Percentiles rank a stretch among this genome's conserved stretches.
phyloP scores from a whole-genome alignment of 805 yeast genomes.

The Wickerhamomyces ciferrii region DNA sequence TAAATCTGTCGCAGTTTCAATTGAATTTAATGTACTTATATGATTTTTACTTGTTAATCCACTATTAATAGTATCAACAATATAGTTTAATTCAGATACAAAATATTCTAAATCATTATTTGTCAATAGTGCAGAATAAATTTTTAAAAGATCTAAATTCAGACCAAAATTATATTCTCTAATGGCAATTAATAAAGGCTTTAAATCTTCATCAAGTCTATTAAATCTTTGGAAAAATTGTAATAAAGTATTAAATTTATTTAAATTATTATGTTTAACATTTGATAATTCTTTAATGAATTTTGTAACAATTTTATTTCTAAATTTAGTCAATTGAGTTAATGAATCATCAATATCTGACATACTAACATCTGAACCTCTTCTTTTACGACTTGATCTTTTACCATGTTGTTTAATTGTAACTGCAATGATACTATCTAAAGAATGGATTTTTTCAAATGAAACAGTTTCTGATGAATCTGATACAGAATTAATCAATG shows the following conservation, averaged over 20 bases:
- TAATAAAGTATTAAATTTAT: slow-evolving; percentile 17
- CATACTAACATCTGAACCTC: slow-evolving; percentile 37
- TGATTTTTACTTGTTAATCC: slow-evolving; percentile 31
- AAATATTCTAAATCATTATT: slow-evolving; percentile 26
- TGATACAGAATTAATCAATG: slow-evolving; percentile 28
- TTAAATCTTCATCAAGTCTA: slow-evolving; percentile 17
- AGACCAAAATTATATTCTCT: slow-evolving; percentile 21
- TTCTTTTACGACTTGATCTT: slow-evolving; percentile 22
- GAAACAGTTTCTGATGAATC: slow-evolving; percentile 48
- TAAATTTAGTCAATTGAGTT: slow-evolving; percentile 12
- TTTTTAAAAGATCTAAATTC: slow-evolving; percentile 28
- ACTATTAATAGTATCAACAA: slow-evolving; percentile 22
- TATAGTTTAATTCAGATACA: slow-evolving; percentile 22
- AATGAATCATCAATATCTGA: slow-evolving; percentile 23
- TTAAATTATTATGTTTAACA: slow-evolving; percentile 18
- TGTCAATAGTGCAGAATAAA: slow-evolving; percentile 29
- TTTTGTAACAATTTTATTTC: slow-evolving; percentile 14
- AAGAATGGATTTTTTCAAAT: slow-evolving; percentile 39
- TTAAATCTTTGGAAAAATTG: slow-evolving; percentile 20
- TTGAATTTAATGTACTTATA: slow-evolving; percentile 28
- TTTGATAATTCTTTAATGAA: slow-evolving; percentile 21
- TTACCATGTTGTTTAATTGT: slow-evolving; percentile 16
- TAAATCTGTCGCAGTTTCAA: slow-evolving; percentile 24
- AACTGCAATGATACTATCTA: slow-evolving; percentile 32
- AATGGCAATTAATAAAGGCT: slow-evolving; percentile 13